These are phyloP conservation scores for Solanum pinnatisectum DNA, from an alignment of 257 asterid species.

Conservation along the genomic window DNA sequence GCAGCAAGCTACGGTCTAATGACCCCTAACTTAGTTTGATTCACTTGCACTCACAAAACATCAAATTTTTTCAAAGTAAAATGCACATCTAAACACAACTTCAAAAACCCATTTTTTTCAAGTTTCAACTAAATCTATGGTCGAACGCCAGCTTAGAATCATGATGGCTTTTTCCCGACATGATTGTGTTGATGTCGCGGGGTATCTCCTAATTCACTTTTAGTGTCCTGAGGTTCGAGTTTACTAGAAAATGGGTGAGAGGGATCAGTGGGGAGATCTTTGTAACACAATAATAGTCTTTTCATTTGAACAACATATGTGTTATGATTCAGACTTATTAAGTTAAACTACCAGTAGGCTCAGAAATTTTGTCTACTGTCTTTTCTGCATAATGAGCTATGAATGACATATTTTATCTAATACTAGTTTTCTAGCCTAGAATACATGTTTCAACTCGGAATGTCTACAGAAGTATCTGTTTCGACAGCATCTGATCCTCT, in stretches of 20 bases:
- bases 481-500: neutral
- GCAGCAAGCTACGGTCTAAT: no score
- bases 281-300: neutral
- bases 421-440: neutral
- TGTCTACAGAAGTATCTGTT: neutral
- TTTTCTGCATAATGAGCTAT: neutral
- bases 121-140: neutral
- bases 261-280: neutral
- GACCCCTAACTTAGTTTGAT: no score
- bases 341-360: neutral
- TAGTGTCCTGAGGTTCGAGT: neutral
- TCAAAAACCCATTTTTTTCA: neutral
- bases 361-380: neutral
- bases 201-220: neutral
- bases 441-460: neutral
- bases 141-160: neutral
- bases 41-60: no score
- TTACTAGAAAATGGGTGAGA: neutral
- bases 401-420: neutral
- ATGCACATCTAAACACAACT: neutral
- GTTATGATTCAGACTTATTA: neutral
- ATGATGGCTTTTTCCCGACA: neutral
- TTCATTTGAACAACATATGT: neutral
- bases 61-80: no score
- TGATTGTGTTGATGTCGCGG: neutral